These are phyloP conservation scores for Eucalyptus sp. DNA, from an alignment of 345 rosid genomes.

Conservation along the genomic window DNA sequence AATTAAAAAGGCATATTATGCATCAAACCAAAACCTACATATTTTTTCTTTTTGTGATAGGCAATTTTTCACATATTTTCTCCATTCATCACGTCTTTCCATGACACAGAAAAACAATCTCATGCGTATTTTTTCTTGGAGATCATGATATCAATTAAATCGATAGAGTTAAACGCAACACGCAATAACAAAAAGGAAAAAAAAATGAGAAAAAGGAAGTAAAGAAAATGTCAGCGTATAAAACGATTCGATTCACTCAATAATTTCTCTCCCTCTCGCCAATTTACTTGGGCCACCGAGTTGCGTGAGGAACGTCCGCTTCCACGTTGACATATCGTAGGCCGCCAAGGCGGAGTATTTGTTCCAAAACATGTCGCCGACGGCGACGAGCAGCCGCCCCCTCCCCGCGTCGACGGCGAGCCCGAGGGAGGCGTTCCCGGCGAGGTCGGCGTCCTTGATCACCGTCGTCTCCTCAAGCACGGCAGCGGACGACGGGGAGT, in stretches of 20 bases:
- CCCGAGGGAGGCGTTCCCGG: slow-evolving; percentile 63
- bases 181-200: neutral
- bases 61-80: neutral
- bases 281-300: slow-evolving; percentile 48
- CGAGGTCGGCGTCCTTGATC: slow-evolving; percentile 53
- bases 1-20: neutral
- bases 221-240: neutral
- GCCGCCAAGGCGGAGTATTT: slow-evolving; percentile 55
- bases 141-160: neutral
- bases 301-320: slow-evolving; percentile 50
- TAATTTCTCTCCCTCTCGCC: neutral
- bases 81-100: neutral
- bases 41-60: neutral
- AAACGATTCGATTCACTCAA: neutral
- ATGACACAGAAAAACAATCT: neutral
- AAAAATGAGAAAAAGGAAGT: neutral
- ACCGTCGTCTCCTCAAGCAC: slow-evolving; percentile 43
- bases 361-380: slow-evolving; percentile 42
- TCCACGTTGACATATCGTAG: slow-evolving; percentile 77
- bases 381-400: slow-evolving; percentile 63
- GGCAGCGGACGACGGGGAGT: slow-evolving; percentile 1
- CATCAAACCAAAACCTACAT: neutral
- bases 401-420: slow-evolving; percentile 44
- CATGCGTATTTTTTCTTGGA: neutral
- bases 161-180: neutral